Evolutionary conservation across 2,329 filamentous ascomycete genomes (phyloP), one percentile per base, ranked within the genome.

Genomic region (Colletotrichum sp.): DNA sequence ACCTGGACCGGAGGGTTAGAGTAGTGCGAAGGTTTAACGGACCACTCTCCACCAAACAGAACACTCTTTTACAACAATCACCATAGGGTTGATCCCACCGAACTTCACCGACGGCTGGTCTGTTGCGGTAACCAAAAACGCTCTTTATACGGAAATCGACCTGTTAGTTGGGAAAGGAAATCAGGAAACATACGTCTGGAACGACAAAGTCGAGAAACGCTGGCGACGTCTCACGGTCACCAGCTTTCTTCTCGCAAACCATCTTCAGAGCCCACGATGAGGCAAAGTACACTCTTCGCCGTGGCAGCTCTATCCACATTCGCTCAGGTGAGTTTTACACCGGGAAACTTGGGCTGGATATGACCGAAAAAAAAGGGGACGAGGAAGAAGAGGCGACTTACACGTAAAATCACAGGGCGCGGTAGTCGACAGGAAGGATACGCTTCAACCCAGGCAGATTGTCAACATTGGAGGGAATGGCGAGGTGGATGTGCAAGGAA

Each of bases 61-160:
- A 49, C 52, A 70, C 68, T n/a, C 62, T 77, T 69, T 57, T 67
- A 71, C 64, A 28, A 76, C 72, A 60, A 49, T 34, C 30, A 63
- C 30, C 32, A 30, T 36, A 72, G 80, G 80, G 79, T 81, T 81
- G 79, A 82, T 78, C 78, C 79, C 79, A 77, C 69, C 70, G 72
- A 79, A 75, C 63, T 69, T 69, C 59, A 75, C 39, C 78, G 78
- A 82, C 81, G 80, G 80, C 80, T 80, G 80, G 81, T 69, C 80
- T 81, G 78, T 80, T 81, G 75, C 68, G 18, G 71, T 44, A 52
- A 52, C 44, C n/a, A 52, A 13, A 49, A 71, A 64, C 71, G 77
- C 78, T 78, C 72, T 67, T 74, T 68, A 66, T 3, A 71, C 26
- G 28, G 60, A 52, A 32, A 60, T 5, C 30, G 59, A 28, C 21